A percentile compares a stretch with the other conserved stretches of the same genome.
Conservation (phyloP, 2,329 filamentous ascomycete species). For the Verticillium albo-atrum region DNA sequence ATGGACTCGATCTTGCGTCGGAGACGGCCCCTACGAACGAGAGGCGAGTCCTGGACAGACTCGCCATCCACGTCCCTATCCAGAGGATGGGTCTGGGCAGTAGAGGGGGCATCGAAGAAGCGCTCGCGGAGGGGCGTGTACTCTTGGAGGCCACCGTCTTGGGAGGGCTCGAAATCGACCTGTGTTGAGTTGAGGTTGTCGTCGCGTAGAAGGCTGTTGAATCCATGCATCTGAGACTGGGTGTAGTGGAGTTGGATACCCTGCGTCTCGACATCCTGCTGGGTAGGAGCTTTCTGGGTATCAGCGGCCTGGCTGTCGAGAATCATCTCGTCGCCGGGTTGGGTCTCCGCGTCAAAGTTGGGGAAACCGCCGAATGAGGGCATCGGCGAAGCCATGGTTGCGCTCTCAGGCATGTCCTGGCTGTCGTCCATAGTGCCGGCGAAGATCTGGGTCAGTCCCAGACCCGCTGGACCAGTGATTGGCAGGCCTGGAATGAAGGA, state of each 20-base stretch:
- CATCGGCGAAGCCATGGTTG: conserved; percentile 42
- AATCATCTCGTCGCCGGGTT: conserved; percentile 45
- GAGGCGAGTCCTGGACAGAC: conserved; percentile 56
- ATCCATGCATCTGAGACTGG: conserved; percentile 55
- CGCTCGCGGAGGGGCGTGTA: conserved; percentile 67
- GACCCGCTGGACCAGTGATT: conserved; percentile 53
- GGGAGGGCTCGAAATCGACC: conserved; percentile 69
- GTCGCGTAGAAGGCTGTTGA: conserved; percentile 50
- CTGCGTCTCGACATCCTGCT: conserved; percentile 33
- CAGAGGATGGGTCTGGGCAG: conserved; percentile 63
- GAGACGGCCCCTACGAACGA: conserved; percentile 53
- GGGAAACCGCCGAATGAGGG: conserved; percentile 54
- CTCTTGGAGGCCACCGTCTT: conserved; percentile 72
- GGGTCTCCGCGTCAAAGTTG: conserved; percentile 56
- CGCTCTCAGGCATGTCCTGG: conserved; percentile 29
- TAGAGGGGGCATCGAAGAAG: conserved; percentile 65
- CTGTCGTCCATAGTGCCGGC: conserved; percentile 78
- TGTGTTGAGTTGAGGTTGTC: conserved; percentile 46
- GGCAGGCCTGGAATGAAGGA: conserved; percentile 66
- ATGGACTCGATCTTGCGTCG: conserved; percentile 35
- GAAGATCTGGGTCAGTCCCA: conserved; percentile 87
- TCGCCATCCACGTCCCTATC: conserved; percentile 25
- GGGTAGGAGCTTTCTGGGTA: conserved; percentile 31
- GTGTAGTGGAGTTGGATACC: conserved; percentile 52
- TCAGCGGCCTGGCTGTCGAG: conserved; percentile 38